Base-by-base conservation (phyloP, 306 rosid genomes). In the Quercus mongolica region DNA sequence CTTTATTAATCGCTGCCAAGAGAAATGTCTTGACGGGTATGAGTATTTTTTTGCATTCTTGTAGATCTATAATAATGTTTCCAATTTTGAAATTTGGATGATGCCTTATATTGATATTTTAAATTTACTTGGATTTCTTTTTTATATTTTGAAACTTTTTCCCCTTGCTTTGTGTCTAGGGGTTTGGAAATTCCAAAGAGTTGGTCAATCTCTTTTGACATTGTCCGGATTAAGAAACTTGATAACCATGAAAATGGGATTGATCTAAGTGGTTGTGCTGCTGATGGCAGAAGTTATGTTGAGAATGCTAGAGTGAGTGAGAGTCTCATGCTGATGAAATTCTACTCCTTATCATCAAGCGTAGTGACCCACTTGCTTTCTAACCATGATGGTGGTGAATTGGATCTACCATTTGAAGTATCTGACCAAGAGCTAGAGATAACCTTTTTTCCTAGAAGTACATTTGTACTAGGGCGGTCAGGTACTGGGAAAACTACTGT, bases 401-500 rank as follows among this genome's bases (percentile, higher is more conserved):
- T 88, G 74, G 91, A 93, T 77, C 88, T 91, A 35, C 98, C 98
- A 0, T 91, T 91, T 79, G 94, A 91, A 82, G 94, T 88, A 44
- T 88, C 91, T 0, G 97, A 91, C 14, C 82, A 91, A 85, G 92
- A 93, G 75, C 76, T n/a, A 35, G 92, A 91, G 35, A 88, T 90
- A 64, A 88, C 90, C 12, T 84, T 90, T 79, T 88, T 79, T 65
- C 65, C 75, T 12, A 80, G 44, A 85, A 93, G 98, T 70, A 77
- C 87, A 12, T 93, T 93, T 80, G 81, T 93, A 13, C 78, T 90
- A 30, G 98, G 98, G 49, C 89, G 94, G 15, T 93, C 97, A n/a
- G 98, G 98, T 41, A 91, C 98, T 0, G 98, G 98, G 21, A 93
- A 93, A 86, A 93, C 98, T n/a, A 93, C 94, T 31, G 88, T 93